Evolutionary conservation across 2,329 filamentous ascomycete species (phyloP).

Genomic region (Falciphora oryzae): DNA sequence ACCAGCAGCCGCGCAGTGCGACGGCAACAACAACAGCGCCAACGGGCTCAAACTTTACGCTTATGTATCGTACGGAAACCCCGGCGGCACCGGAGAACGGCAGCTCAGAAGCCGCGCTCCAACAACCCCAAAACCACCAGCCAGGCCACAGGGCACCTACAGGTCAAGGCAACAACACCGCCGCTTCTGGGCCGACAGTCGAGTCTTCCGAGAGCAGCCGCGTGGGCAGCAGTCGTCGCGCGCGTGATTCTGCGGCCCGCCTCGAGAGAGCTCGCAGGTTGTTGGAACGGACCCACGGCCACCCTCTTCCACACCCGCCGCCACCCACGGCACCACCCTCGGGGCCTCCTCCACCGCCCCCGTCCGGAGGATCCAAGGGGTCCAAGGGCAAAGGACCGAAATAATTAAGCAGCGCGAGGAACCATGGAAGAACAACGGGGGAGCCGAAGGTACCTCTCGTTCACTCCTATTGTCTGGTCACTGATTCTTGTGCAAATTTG

Average conservation of each 20-base stretch:
- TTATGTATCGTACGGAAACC: background rate
- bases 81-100: background rate
- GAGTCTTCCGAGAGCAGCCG: background rate
- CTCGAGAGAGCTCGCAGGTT: background rate
- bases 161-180: too few relatives aligned
- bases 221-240: background rate
- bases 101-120: too few relatives aligned
- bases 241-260: background rate
- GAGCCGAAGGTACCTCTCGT: background rate
- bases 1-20: background rate
- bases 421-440: background rate
- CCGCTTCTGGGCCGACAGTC: too few relatives aligned
- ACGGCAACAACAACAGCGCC: background rate
- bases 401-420: background rate
- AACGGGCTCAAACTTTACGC: background rate
- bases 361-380: too few relatives aligned
- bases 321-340: background rate
- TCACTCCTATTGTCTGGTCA: too few relatives aligned
- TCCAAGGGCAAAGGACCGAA: background rate
- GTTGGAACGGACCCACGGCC: background rate
- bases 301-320: background rate
- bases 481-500: too few relatives aligned
- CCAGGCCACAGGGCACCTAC: too few relatives aligned
- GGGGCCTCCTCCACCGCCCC: too few relatives aligned
- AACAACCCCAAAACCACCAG: too few relatives aligned